Base-by-base conservation (phyloP, 2,329 filamentous ascomycete genomes). In the Nigrograna mackinnonii region DNA sequence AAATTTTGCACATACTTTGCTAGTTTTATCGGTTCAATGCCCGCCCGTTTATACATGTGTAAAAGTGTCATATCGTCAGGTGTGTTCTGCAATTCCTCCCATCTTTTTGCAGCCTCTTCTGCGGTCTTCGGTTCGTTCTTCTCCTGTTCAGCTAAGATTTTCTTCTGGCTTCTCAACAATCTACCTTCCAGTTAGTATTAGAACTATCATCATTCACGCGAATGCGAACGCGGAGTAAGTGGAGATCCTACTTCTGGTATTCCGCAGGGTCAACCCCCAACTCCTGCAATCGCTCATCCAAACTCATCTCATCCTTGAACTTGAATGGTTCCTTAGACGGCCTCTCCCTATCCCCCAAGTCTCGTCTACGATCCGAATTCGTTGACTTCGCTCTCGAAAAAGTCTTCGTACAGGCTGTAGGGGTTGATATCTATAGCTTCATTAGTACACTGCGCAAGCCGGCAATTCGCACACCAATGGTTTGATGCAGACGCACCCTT, bases 401-500 rank as follows among this genome's bases (percentile, higher is more conserved):
- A 21, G 54, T 54, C 37, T 58, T 60, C 21, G 49, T 47, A 37
- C 46, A 54, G 22, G 59, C 43, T 38, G 48, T 53, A 35, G 58
- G 52, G 35, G 52, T 47, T 36, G 50, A 48, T 32, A 66, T 58
- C 64, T 67, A 34, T 21, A 28, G 34, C 41, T 66, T 45, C 41
- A 38, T 35, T 33, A 34, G 17, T 37, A 30, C 17, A 6, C 11
- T 19, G 4, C 4, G 4, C n/a, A 4, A 6, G 11, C 19, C 22
- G 37, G 40, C 46, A 37, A 19, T n/a, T 12, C 36, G 12, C 5
- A n/a, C n/a, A n/a, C n/a, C n/a, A n/a, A n/a, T n/a, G n/a, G n/a
- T n/a, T n/a, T n/a, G n/a, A n/a, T n/a, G n/a, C n/a, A 41, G 30
- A 38, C 55, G 41, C 47, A 75, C 74, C 60, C 67, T 70, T 28